Conservation (phyloP, 2,329 filamentous ascomycete species). For the Ascochyta lentis region DNA sequence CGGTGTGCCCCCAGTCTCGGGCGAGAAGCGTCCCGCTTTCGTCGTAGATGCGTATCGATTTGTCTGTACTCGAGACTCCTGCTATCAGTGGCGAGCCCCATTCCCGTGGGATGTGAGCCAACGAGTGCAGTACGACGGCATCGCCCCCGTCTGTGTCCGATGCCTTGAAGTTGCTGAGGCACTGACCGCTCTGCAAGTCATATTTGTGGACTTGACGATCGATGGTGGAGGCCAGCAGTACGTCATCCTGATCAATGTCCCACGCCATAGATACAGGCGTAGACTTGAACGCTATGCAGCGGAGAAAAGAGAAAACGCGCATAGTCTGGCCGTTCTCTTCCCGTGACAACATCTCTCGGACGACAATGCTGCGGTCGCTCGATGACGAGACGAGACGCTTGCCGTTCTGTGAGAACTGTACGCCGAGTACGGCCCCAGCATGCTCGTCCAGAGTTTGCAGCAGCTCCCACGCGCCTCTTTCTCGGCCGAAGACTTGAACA, state of each 20-base stretch:
- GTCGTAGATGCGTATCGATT: slow-evolving; percentile 91
- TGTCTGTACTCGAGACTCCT: slow-evolving; percentile 93
- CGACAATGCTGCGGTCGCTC: slow-evolving; percentile 79
- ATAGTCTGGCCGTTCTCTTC: slow-evolving; percentile 65
- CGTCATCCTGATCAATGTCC: slow-evolving; percentile 65
- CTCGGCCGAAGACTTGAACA: slow-evolving; percentile 82
- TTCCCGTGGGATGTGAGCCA: slow-evolving; percentile 67
- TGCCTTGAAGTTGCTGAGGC: slow-evolving; percentile 78
- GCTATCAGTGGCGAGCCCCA: slow-evolving; percentile 72
- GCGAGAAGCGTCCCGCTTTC: slow-evolving; percentile 79
- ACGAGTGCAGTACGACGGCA: slow-evolving; percentile 80
- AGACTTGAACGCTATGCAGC: slow-evolving; percentile 81
- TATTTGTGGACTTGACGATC: slow-evolving; percentile 67
- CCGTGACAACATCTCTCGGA: slow-evolving; percentile 78
- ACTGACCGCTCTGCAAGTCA: slow-evolving; percentile 71
- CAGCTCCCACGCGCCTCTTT: slow-evolving; percentile 69
- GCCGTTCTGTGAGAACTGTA: slow-evolving; percentile 77
- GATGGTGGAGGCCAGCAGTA: slow-evolving; percentile 65
- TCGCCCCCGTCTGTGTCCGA: slow-evolving; percentile 81
- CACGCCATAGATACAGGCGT: slow-evolving; percentile 85
- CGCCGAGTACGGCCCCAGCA: slow-evolving; percentile 79
- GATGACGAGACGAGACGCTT: slow-evolving; percentile 82
- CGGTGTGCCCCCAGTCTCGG: slow-evolving; percentile 93
- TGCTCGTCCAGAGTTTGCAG: slow-evolving; percentile 94
- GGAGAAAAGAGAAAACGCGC: slow-evolving; percentile 77